Evolutionary conservation across 2,329 filamentous ascomycete genomes (phyloP), one percentile per base, ranked within the genome.

Genomic region (Amesomyces nigricolor): DNA sequence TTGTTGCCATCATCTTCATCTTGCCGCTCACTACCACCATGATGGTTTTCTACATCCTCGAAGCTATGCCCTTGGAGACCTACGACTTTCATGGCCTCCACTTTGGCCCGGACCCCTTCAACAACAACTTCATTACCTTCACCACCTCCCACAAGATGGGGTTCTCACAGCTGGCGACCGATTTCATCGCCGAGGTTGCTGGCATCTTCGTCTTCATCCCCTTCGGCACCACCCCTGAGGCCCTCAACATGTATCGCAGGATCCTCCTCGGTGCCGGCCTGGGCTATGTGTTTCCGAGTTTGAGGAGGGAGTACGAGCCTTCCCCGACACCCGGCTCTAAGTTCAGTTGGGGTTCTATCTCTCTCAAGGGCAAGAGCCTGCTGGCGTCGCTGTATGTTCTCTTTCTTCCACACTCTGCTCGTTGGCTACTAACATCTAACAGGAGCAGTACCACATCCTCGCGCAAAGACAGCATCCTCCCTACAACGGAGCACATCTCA

Each of bases 181-280:
- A 70, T 51, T 83, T 78, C 68, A 71, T 82, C 17, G 59, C 73
- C 19, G 76, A 80, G 51, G 48, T 78, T 2, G 74, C 77, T 2
- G 69, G 72, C 4, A 62, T 78, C 1, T 71, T 75, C 46, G 72
- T 82, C 47, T 77, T 82, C 42, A 42, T 74, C 30, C 81, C 80
- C 66, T 83, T 83, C 53, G 80, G 81, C 45, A 74, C 74, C 56
- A 80, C 77, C n/a, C 72, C 72, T 26, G 79, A 82, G 30, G 77
- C 78, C 10, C 68, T 75, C 57, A 78, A 78, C 54, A 70, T 69
- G 51, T 82, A 82, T 64, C 71, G 78, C 17, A 51, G 59, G 1
- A 61, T 65, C 5, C 61, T 76, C 5, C 62, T 79, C 5, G 59
- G 57, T 7, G 2, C 76, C 26, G 75, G 78, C 0, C 62, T 80